Percentiles rank a stretch among this genome's conserved stretches.
Evolutionary conservation across 2,329 filamentous ascomycete genomes (phyloP).

Genomic region (Aspergillus brasiliensis): DNA sequence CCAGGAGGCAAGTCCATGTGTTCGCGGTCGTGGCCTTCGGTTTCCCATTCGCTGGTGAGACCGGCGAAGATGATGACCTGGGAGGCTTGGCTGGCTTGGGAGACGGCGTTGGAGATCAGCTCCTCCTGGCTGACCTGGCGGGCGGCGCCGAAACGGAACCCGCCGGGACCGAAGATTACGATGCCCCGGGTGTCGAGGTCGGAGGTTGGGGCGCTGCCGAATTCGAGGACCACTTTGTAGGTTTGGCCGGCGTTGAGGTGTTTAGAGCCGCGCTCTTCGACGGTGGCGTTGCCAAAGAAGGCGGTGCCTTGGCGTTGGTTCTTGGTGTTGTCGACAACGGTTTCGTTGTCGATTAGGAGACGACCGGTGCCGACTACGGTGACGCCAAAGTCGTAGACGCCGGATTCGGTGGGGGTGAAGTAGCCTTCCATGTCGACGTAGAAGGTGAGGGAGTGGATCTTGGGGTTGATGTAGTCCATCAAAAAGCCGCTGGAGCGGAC

Average conservation of each 20-base stretch:
- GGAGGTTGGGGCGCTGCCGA: constrained; percentile 61
- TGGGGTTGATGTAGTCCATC: constrained; percentile 58
- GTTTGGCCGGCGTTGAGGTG: constrained; percentile 60
- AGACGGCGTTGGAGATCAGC: constrained; percentile 67
- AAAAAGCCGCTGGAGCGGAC: constrained; percentile 49
- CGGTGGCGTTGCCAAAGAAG: constrained; percentile 66
- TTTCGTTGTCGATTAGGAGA: constrained; percentile 62
- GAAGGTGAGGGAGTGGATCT: constrained; percentile 56
- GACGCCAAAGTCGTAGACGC: constrained; percentile 66
- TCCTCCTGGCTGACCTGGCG: constrained; percentile 59
- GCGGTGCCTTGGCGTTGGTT: constrained; percentile 64
- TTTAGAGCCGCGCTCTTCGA: constrained; percentile 63
- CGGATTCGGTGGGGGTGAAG: constrained; percentile 62
- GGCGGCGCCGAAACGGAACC: constrained; percentile 64
- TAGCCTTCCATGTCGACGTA: constrained; percentile 64
- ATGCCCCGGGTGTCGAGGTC: constrained; percentile 54
- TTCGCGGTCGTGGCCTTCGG: constrained; percentile 66
- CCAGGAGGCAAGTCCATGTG: constrained; percentile 60
- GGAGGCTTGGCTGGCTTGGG: constrained; percentile 68
- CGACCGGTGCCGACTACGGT: constrained; percentile 68
- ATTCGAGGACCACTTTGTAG: constrained; percentile 63
- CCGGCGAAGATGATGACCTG: constrained; percentile 79
- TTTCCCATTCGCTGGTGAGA: constrained; percentile 79
- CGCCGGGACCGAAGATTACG: constrained; percentile 60
- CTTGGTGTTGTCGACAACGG: constrained; percentile 67